phyloP scores from a whole-genome alignment of 1,284 basidiomycete genomes.

The Pseudozyma thailandica region DNA sequence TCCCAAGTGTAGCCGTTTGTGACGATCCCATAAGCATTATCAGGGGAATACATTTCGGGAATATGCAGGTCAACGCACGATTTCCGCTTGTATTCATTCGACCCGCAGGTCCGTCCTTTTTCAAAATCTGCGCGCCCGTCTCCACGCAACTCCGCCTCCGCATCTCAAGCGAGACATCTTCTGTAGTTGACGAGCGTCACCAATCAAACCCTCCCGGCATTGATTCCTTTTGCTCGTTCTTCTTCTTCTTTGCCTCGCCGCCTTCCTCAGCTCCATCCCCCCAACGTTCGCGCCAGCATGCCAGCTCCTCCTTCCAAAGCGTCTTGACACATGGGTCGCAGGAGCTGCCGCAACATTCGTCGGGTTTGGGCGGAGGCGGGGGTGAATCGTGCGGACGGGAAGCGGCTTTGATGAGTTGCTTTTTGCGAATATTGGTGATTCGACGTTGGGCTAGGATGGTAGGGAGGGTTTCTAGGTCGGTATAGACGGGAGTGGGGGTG shows the following conservation, averaged over 20 bases:
- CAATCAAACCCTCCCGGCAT: conserved; percentile 46
- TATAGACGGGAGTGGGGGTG: conserved; percentile 33
- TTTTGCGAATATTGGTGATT: conserved; percentile 49
- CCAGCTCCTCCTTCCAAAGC: conserved; percentile 55
- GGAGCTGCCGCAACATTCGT: conserved; percentile 55
- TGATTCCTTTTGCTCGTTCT: neutral
- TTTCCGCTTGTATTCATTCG: no score
- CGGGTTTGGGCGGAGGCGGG: conserved; percentile 50
- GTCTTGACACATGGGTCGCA: conserved; percentile 58
- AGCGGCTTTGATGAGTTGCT: conserved; percentile 54
- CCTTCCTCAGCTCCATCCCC: conserved; percentile 25
- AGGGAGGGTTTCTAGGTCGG: conserved; percentile 32
- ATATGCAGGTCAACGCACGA: no score
- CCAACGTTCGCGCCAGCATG: conserved; percentile 51
- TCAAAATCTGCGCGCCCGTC: neutral
- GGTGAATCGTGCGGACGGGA: conserved; percentile 41
- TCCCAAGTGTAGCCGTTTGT: no score
- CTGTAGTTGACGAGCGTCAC: neutral
- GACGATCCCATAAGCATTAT: no score
- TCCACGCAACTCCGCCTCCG: neutral
- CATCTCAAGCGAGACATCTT: neutral
- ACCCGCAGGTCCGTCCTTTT: no score
- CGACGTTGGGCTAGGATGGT: conserved; percentile 34
- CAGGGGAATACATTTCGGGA: no score
- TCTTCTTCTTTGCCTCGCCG: neutral